Evolutionary conservation across 176 grass and related monocot genomes (phyloP).

Genomic region (Stipa capillata): DNA sequence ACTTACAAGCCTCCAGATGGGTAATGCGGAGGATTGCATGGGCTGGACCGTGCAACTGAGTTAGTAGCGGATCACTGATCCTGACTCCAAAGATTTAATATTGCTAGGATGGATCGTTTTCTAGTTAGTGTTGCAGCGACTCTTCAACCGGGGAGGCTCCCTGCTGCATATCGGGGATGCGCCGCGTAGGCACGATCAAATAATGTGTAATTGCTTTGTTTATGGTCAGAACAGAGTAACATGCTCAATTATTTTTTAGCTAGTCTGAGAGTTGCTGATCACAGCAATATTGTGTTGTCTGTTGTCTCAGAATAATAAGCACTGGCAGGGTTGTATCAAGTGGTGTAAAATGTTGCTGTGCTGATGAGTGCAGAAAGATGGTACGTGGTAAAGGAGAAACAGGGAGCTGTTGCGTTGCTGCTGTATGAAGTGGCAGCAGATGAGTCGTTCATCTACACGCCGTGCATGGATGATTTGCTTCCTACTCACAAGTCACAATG

Average conservation of each 20-base stretch:
- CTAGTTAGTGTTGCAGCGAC: not conserved
- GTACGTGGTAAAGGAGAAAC: too few relatives aligned
- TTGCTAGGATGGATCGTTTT: not conserved
- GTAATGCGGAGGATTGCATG: constrained; percentile 47
- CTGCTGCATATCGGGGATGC: constrained; percentile 1
- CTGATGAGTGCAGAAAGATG: too few relatives aligned
- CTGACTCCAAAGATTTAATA: not conserved
- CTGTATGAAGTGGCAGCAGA: too few relatives aligned
- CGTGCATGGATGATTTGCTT: too few relatives aligned
- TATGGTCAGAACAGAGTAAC: not conserved
- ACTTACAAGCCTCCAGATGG: constrained; percentile 68
- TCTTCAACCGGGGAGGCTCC: not conserved
- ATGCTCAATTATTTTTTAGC: not conserved
- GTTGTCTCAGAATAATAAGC: not conserved
- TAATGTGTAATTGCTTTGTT: not conserved
- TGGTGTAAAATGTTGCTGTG: not conserved
- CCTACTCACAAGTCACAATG: too few relatives aligned
- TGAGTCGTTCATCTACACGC: too few relatives aligned
- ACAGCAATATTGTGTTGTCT: too few relatives aligned
- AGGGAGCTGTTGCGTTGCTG: too few relatives aligned
- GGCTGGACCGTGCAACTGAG: constrained; percentile 60
- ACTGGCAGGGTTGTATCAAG: not conserved
- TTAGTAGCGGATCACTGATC: not conserved
- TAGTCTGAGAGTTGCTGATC: not conserved
- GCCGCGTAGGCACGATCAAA: not conserved